Conservation (phyloP, 2,329 filamentous ascomycete species). For the Verticillium nonalfalfae region DNA sequence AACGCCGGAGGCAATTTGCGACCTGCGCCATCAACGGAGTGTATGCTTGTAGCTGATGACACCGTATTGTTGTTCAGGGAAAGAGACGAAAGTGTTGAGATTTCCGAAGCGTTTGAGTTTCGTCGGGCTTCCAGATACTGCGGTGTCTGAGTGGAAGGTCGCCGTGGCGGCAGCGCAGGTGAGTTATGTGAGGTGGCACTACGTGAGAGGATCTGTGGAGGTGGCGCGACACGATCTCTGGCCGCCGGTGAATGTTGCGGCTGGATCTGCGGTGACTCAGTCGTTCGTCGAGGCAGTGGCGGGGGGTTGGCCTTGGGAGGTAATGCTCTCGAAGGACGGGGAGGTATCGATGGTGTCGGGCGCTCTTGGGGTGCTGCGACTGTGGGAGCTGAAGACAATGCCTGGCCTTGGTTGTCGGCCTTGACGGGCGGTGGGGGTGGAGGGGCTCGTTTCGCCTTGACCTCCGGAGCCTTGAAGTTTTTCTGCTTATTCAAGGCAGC, state of each 20-base stretch:
- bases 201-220: constrained; percentile 29
- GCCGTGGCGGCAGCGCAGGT: constrained; percentile 45
- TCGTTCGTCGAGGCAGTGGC: constrained; percentile 31
- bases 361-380: constrained; percentile 12
- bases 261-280: constrained; percentile 11
- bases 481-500: constrained; percentile 57
- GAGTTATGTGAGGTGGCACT: constrained; percentile 30
- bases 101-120: constrained; percentile 52
- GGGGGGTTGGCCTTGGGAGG: constrained; percentile 24
- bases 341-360: constrained; percentile 28
- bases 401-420: constrained; percentile 28
- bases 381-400: constrained; percentile 25
- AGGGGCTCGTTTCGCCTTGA: constrained; percentile 28
- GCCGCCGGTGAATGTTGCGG: constrained; percentile 16
- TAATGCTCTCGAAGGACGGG: constrained; percentile 21
- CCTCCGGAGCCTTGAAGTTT: constrained; percentile 41
- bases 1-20: constrained; percentile 51
- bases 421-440: constrained; percentile 41
- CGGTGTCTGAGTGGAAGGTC: constrained; percentile 33
- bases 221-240: constrained; percentile 17
- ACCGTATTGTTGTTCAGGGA: constrained; percentile 36
- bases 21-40: constrained; percentile 32
- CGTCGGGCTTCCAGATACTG: constrained; percentile 34
- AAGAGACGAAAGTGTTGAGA: constrained; percentile 46
- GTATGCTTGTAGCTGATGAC: constrained; percentile 41